phyloP scores from a whole-genome alignment of 2,329 filamentous ascomycete species.

The Scytalidium lignicola region DNA sequence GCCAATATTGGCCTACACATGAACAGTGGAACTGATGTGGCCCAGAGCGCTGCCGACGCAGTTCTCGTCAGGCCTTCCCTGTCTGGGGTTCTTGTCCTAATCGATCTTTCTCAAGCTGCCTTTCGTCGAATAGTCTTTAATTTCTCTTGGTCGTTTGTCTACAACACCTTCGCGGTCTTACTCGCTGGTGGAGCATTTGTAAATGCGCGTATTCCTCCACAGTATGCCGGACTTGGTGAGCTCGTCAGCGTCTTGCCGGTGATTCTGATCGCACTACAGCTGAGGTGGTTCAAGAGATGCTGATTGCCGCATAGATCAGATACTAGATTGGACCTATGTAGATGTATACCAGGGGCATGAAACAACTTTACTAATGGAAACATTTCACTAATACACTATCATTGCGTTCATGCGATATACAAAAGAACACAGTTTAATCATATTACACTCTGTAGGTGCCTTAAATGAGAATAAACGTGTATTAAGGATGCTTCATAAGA shows the following conservation, averaged over 20 bases:
- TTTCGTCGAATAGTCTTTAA: conserved; percentile 50
- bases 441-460: no score
- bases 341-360: no score
- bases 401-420: no score
- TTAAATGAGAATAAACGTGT: conserved; percentile 23
- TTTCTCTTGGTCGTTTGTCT: conserved; percentile 56
- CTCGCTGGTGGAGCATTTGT: conserved; percentile 56
- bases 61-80: conserved; percentile 58
- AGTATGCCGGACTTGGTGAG: conserved; percentile 60
- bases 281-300: no score
- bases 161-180: conserved; percentile 57
- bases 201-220: conserved; percentile 45
- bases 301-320: no score
- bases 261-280: no score
- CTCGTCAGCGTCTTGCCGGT: conserved; percentile 61
- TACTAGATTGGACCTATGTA: no score
- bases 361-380: no score
- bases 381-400: no score
- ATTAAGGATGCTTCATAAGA: conserved; percentile 30
- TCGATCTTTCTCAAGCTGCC: conserved; percentile 41
- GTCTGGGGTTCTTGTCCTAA: conserved; percentile 48
- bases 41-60: conserved; percentile 62
- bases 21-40: conserved; percentile 56
- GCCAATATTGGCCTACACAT: conserved; percentile 70
- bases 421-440: no score